Base-by-base conservation (phyloP, 306 rosid species). In the Leucaena leucocephala region DNA sequence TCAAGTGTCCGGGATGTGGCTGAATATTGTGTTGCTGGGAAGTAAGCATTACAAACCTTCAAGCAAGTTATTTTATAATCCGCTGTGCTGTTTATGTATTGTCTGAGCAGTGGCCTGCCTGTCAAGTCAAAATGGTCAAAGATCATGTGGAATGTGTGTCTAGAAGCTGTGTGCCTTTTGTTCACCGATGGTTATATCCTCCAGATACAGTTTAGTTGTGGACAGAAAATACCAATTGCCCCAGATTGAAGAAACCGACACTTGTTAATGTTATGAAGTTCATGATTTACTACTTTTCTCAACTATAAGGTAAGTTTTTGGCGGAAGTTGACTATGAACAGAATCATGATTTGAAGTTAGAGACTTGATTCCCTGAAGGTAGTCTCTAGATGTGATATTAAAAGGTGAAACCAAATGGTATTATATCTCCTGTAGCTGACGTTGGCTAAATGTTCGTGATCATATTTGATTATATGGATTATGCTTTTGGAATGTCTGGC, bases 281-380 rank as follows among this genome's bases (percentile, higher is more conserved):
- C 55, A 16, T 22, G 40, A 49, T 72, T 49, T 62, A 50, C 46
- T 21, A 21, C 40, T 34, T 13, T 48, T 7, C 42, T 22, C 72
- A 61, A 52, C 5, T 54, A 55, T 49, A 34, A 33, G 75, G 74
- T 8, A 49, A 52, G 45, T 44, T 64, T 12, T 72, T 80, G 72
- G 22, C 38, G 75, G 62, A 74, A 74, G 52, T 55, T 80, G 68
- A 74, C 45, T 38, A 50, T 49, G 69, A 43, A 72, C 58, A 52
- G 72, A 36, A 13, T 42, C 79, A 61, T 35, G 33, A 34, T 64
- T 64, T 72, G 61, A 68, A 80, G 61, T 19, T 48, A 19, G 21
- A 19, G 76, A 42, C 43, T 55, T 58, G 48, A 65, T 72, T 77
- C 57, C 52, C 33, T 8, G 36, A 67, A 39, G 36, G 52, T 40